Evolutionary conservation across 2,329 filamentous ascomycete species (phyloP).

Genomic region (Nemania bipapillata): DNA sequence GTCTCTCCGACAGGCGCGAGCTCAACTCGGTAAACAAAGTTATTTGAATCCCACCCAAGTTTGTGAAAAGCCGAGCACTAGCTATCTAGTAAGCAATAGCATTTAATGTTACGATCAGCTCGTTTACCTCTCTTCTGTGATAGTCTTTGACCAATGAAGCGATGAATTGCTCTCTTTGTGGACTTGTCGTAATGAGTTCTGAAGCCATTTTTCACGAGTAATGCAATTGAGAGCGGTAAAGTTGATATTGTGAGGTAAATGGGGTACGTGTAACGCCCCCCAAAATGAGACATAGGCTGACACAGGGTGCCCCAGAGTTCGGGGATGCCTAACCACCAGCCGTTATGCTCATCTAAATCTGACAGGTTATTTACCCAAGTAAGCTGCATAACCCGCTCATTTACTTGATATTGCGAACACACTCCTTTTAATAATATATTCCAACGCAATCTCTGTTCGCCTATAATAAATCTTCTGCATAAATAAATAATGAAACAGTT

Average conservation of each 20-base stretch:
- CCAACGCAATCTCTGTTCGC: too few relatives aligned
- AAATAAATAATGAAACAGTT: too few relatives aligned
- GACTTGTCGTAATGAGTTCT: background rate
- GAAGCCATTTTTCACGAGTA: slow-evolving; percentile 14
- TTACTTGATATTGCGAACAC: too few relatives aligned
- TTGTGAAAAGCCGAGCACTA: slow-evolving; percentile 17
- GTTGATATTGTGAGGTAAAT: background rate
- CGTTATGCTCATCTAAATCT: too few relatives aligned
- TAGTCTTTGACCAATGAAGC: slow-evolving; percentile 17
- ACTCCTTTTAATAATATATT: too few relatives aligned
- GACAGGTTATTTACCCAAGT: too few relatives aligned
- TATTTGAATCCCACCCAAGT: slow-evolving; percentile 19
- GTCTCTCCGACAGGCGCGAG: slow-evolving; percentile 10
- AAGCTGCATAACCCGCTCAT: too few relatives aligned
- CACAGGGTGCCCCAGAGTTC: too few relatives aligned
- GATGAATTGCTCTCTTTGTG: slow-evolving; percentile 18
- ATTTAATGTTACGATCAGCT: slow-evolving; percentile 7
- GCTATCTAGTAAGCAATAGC: slow-evolving; percentile 13
- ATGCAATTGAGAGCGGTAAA: background rate
- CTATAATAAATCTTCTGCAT: too few relatives aligned
- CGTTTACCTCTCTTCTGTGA: slow-evolving; percentile 20
- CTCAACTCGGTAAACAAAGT: slow-evolving; percentile 27
- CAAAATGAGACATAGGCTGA: too few relatives aligned
- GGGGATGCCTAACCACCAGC: too few relatives aligned
- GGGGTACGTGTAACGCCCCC: background rate